These are phyloP conservation scores for Euphrasia confusa DNA, from an alignment of 257 asterid species.

Conservation along the genomic window DNA sequence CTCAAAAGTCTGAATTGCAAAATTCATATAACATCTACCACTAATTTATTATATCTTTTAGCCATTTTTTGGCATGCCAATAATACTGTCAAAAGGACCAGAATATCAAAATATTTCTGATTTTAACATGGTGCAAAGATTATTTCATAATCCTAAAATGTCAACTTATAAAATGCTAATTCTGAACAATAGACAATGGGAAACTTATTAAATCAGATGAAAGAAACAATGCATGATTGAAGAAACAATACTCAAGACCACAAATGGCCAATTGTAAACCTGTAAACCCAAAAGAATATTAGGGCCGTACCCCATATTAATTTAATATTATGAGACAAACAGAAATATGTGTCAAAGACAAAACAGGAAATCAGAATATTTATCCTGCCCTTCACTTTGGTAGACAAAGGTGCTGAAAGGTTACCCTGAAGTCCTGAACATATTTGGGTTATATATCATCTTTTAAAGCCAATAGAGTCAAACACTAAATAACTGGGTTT, in stretches of 20 bases:
- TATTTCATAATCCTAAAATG: background rate
- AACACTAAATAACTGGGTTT: too few relatives aligned
- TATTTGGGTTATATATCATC: too few relatives aligned
- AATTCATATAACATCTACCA: conserved; percentile 3
- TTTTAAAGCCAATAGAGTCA: too few relatives aligned
- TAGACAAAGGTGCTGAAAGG: too few relatives aligned
- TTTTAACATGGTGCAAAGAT: background rate
- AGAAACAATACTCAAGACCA: background rate
- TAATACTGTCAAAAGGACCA: background rate
- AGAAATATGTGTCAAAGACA: too few relatives aligned
- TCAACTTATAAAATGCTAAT: too few relatives aligned
- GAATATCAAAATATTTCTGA: background rate
- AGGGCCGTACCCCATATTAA: background rate
- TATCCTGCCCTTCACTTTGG: too few relatives aligned
- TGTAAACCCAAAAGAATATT: conserved; percentile 1
- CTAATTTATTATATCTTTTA: background rate
- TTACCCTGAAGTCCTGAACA: too few relatives aligned
- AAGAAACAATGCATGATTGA: background rate
- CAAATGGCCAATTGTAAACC: background rate
- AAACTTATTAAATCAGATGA: too few relatives aligned
- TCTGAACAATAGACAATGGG: too few relatives aligned
- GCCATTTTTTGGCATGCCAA: conserved; percentile 8
- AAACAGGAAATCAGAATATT: too few relatives aligned
- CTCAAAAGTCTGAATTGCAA: conserved; percentile 11
- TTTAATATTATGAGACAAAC: too few relatives aligned